Evolutionary conservation across 108 stramenopile genomes (phyloP), one percentile per base, ranked within the genome.

Genomic region (Chaetoceros tenuissimus): DNA sequence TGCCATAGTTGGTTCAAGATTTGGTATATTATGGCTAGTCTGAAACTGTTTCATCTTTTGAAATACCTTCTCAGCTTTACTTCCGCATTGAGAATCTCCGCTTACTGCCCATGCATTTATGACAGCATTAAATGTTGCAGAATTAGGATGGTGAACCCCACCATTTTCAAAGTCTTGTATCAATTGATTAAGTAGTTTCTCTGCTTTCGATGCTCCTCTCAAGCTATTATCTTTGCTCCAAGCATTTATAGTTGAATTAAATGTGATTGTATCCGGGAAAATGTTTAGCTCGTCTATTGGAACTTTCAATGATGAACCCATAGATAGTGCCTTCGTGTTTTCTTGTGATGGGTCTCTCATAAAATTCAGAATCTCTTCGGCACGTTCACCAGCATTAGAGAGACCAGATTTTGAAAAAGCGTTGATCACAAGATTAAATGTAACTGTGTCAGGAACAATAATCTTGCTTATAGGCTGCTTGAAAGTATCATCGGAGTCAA

Each of bases 211-310:
- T 13, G 13, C 34, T 10, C 8, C 34, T 5, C 13, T 40, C 13
- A 10, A 5, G 34, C 13, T 5, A 40, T 13, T 13, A 40, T 13
- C 5, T 40, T 71, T 66, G 22, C 69, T 63, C 21, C 67, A 68
- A 29, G 71, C 82, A 53, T 73, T 62, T 20, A 88, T 59, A 16
- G 84, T 58, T 1, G 77, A 65, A 63, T 88, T 84, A 65, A 73
- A 84, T 8, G 78, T 72, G 45, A 88, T 88, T 27, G 57, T 73
- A 64, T 84, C 80, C 0, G 80, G 80, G 19, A 64, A 68, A 27
- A 57, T 63, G 7, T 57, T 34, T 13, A 44, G 40, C 27, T 64
- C 53, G 22, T 61, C 26, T 27, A 48, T 55, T 75, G 79, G 77
- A 23, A 64, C 53, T 40, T 70, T 64, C 18, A 78, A 51, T 2